These are phyloP conservation scores for Mallotus repandus DNA, from an alignment of 441 rosid genomes.

Conservation along the genomic window DNA sequence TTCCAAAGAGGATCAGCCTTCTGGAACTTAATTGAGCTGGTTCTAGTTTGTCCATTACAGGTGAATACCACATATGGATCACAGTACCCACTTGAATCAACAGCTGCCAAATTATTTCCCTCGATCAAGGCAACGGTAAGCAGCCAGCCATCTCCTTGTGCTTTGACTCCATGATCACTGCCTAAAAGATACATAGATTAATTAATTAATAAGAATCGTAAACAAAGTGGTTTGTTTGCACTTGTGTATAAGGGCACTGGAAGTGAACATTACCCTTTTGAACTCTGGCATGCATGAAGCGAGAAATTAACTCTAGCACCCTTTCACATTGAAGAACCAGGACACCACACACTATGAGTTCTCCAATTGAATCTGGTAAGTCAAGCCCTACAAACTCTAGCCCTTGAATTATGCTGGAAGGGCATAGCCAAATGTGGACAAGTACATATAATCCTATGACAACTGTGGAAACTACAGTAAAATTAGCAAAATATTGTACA, in stretches of 20 bases:
- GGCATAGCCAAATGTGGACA: conserved; percentile 65
- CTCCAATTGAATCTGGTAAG: conserved; percentile 94
- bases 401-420: conserved; percentile 71
- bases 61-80: conserved; percentile 94
- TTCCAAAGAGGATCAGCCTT: conserved; percentile 88
- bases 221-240: background rate
- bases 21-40: conserved; percentile 96
- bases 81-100: conserved; percentile 84
- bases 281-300: conserved; percentile 83
- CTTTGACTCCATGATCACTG: conserved; percentile 93
- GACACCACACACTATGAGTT: conserved; percentile 74
- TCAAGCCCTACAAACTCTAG: conserved; percentile 94
- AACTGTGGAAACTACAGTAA: conserved; percentile 69
- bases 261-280: conserved; percentile 55
- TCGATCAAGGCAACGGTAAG: conserved; percentile 90
- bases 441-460: conserved; percentile 67
- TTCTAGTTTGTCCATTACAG: conserved; percentile 84
- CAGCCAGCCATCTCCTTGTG: conserved; percentile 97
- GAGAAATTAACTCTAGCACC: conserved; percentile 59
- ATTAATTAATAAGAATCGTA: background rate
- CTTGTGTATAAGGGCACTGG: background rate
- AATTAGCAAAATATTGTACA: conserved; percentile 76
- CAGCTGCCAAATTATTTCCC: conserved; percentile 87
- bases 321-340: conserved; percentile 84
- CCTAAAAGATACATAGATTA: conserved; percentile 41